phyloP scores from a whole-genome alignment of 2,329 filamentous ascomycete species.

The Didymella segeticola region DNA sequence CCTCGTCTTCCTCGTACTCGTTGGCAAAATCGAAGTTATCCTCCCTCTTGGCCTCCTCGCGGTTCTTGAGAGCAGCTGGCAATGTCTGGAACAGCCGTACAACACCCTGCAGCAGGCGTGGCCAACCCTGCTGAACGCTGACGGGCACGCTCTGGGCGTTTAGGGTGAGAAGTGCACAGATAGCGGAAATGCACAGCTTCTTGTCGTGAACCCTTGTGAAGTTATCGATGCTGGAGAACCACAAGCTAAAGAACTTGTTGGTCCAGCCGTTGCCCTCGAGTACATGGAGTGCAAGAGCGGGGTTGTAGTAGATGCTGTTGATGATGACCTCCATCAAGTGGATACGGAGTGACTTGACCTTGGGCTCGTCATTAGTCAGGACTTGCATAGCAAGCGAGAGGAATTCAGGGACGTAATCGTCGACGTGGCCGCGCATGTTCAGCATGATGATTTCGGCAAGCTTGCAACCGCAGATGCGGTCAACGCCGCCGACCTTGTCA shows the following conservation, averaged over 20 bases:
- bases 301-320: slow-evolving; percentile 98
- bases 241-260: slow-evolving; percentile 97
- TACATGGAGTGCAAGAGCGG: slow-evolving; percentile 79
- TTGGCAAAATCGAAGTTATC: slow-evolving; percentile 81
- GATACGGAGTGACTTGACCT: slow-evolving; percentile 91
- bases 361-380: slow-evolving; percentile 75
- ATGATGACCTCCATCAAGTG: slow-evolving; percentile 99
- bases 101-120: slow-evolving; percentile 84
- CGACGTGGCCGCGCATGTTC: slow-evolving; percentile 85
- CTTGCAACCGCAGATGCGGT: slow-evolving; percentile 97
- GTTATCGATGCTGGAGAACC: slow-evolving; percentile 94
- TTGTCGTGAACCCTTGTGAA: slow-evolving; percentile 97
- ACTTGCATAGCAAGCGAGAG: slow-evolving; percentile 87
- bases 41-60: slow-evolving; percentile 86
- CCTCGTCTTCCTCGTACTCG: slow-evolving; percentile 76
- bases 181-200: slow-evolving; percentile 95
- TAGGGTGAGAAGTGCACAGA: slow-evolving; percentile 82
- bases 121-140: slow-evolving; percentile 97
- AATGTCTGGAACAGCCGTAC: slow-evolving; percentile 91
- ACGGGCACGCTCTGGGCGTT: slow-evolving; percentile 80
- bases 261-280: slow-evolving; percentile 94
- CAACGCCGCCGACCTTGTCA: slow-evolving; percentile 88
- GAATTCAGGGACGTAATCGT: slow-evolving; percentile 87
- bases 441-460: slow-evolving; percentile 97
- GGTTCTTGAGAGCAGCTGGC: slow-evolving; percentile 85